Percentiles rank a stretch among this genome's conserved stretches.
These are phyloP conservation scores for Backusella circina DNA, from an alignment of 192 early-diverging fungal species.

Conservation along the genomic window DNA sequence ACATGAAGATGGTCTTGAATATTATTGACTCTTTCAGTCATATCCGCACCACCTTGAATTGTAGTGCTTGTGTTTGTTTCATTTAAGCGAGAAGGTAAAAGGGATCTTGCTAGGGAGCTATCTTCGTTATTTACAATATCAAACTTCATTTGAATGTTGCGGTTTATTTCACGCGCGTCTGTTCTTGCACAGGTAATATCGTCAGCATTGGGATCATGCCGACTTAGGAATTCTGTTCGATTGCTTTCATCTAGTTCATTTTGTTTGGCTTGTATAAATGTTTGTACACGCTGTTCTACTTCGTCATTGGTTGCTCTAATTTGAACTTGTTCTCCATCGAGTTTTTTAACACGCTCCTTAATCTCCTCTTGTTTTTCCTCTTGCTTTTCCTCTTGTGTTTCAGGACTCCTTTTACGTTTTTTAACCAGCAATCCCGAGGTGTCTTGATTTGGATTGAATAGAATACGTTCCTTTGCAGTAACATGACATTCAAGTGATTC, in stretches of 20 bases:
- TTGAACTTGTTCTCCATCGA: slow-evolving; percentile 35
- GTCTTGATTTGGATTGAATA: not conserved
- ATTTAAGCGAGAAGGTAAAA: not conserved
- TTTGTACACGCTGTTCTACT: slow-evolving; percentile 28
- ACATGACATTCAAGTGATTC: slow-evolving; percentile 17
- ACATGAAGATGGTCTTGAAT: slow-evolving; percentile 74
- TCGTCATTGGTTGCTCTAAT: slow-evolving; percentile 31
- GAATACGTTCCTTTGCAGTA: slow-evolving; percentile 12
- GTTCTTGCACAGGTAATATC: slow-evolving; percentile 62
- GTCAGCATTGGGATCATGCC: slow-evolving; percentile 23
- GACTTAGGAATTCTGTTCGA: slow-evolving; percentile 33
- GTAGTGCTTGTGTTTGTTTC: not conserved
- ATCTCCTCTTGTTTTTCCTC: slow-evolving; percentile 3
- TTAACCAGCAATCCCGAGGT: not conserved
- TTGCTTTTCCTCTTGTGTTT: not conserved
- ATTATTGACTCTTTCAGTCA: slow-evolving; percentile 65
- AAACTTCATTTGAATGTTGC: slow-evolving; percentile 76
- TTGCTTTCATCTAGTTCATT: slow-evolving; percentile 39
- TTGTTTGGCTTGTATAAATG: slow-evolving; percentile 34
- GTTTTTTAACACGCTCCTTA: slow-evolving; percentile 12
- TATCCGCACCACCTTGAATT: slow-evolving; percentile 14
- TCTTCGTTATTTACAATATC: slow-evolving; percentile 65
- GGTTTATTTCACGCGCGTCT: slow-evolving; percentile 68
- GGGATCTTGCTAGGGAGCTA: slow-evolving; percentile 59
- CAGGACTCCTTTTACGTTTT: slow-evolving; percentile 16